phyloP scores from a whole-genome alignment of 2,329 filamentous ascomycete genomes.

The Calonectria fujianensis region DNA sequence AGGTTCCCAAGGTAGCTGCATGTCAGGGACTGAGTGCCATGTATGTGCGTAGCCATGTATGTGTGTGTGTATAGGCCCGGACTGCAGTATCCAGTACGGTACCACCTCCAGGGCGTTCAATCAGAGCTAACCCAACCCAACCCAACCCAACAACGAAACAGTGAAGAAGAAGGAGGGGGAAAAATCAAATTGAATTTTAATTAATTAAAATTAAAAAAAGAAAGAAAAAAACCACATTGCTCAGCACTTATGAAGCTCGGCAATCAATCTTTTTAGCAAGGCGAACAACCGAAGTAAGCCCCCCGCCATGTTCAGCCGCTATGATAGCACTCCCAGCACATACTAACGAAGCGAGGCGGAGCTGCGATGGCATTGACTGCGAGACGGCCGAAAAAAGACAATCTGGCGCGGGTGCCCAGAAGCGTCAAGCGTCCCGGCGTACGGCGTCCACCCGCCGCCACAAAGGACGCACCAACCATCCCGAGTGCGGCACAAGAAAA shows the following conservation, averaged over 20 bases:
- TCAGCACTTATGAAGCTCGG: background rate
- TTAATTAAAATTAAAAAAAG: background rate
- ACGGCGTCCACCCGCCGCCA: slow-evolving; percentile 31
- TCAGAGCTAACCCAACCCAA: slow-evolving; percentile 10
- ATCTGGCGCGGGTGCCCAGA: slow-evolving; percentile 25
- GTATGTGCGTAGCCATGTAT: slow-evolving; percentile 1
- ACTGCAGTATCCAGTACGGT: slow-evolving; percentile 13
- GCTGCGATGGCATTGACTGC: slow-evolving; percentile 28
- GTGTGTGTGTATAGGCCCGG: background rate
- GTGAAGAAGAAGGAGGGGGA: background rate
- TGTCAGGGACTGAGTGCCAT: slow-evolving; percentile 41
- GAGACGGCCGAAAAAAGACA: slow-evolving; percentile 18
- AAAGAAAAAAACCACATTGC: background rate
- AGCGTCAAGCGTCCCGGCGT: slow-evolving; percentile 26
- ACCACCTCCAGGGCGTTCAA: slow-evolving; percentile 17
- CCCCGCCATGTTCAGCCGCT: background rate
- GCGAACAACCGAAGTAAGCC: slow-evolving; percentile 1
- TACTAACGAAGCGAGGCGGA: slow-evolving; percentile 25
- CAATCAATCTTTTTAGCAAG: slow-evolving; percentile 15
- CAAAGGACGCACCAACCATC: slow-evolving; percentile 33
- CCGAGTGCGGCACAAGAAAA: slow-evolving; percentile 33
- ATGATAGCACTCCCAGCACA: slow-evolving; percentile 19
- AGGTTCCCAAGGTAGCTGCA: slow-evolving; percentile 40
- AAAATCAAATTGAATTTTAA: background rate
- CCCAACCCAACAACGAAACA: background rate